These are phyloP conservation scores for Pyrus communis DNA, from an alignment of 306 rosid genomes.

Conservation along the genomic window DNA sequence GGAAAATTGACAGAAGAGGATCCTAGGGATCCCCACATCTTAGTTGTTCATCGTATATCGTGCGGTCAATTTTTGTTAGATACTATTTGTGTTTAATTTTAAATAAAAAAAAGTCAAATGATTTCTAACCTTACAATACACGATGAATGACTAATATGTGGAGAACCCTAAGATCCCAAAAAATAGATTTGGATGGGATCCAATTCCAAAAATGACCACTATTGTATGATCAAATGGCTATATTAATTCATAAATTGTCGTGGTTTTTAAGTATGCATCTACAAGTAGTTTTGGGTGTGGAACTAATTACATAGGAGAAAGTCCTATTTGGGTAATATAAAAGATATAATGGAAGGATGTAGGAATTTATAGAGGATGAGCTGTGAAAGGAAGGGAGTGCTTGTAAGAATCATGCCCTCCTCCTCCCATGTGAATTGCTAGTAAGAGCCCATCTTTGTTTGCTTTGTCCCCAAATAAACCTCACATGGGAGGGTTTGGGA, in stretches of 20 bases:
- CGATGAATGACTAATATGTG: no score
- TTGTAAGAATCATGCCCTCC: slow-evolving; percentile 52
- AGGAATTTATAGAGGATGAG: slow-evolving; percentile 39
- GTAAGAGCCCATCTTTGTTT: slow-evolving; percentile 50
- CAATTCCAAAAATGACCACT: background rate
- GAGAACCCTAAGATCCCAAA: no score
- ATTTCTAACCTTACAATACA: no score
- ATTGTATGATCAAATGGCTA: background rate
- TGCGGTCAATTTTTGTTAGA: no score
- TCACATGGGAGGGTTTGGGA: slow-evolving; percentile 55
- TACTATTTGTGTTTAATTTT: no score
- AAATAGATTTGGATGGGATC: no score
- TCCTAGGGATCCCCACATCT: no score
- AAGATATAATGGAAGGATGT: slow-evolving; percentile 23
- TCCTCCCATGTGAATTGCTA: slow-evolving; percentile 85
- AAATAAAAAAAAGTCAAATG: no score
- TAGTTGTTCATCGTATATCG: no score
- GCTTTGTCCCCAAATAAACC: slow-evolving; percentile 70
- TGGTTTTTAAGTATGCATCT: background rate
- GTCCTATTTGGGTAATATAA: slow-evolving; percentile 18
- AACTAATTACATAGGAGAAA: slow-evolving; percentile 15
- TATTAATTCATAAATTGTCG: background rate
- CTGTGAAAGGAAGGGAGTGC: slow-evolving; percentile 49
- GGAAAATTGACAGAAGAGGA: no score
- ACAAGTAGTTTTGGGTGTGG: slow-evolving; percentile 13